Percentiles rank a stretch among this genome's conserved stretches.
Evolutionary conservation across 2,329 filamentous ascomycete species (phyloP).

Genomic region (Daldinia sp.): DNA sequence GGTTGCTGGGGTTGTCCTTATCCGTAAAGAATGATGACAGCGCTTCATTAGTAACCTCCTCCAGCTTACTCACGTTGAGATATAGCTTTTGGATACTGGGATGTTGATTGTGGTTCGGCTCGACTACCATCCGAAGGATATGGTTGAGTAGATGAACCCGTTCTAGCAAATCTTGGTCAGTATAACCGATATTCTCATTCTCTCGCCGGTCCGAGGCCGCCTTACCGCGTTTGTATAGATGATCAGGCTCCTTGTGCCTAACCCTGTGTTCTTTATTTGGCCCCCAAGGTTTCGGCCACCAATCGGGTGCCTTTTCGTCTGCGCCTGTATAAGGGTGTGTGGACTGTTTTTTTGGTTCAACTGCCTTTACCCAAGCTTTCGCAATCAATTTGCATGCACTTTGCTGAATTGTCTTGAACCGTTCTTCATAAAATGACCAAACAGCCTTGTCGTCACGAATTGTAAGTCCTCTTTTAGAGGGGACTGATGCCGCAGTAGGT

Average conservation of each 20-base stretch:
- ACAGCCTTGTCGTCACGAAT: constrained; percentile 64
- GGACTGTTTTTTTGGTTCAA: constrained; percentile 80
- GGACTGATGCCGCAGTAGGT: constrained; percentile 48
- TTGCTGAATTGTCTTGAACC: constrained; percentile 74
- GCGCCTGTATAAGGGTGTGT: constrained; percentile 76
- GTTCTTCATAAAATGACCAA: constrained; percentile 66
- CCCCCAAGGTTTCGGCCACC: constrained; percentile 70
- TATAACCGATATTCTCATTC: not conserved
- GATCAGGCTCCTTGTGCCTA: constrained; percentile 77
- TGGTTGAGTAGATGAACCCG: constrained; percentile 66
- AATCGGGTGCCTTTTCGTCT: constrained; percentile 68
- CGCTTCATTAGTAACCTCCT: constrained; percentile 66
- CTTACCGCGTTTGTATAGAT: constrained; percentile 72
- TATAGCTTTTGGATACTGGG: constrained; percentile 60
- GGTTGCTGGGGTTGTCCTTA: constrained; percentile 61
- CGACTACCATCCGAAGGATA: constrained; percentile 65
- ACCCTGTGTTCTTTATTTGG: constrained; percentile 61
- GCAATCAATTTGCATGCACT: constrained; percentile 75
- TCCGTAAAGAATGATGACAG: constrained; percentile 67
- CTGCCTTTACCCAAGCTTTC: constrained; percentile 78
- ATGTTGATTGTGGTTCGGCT: constrained; percentile 60
- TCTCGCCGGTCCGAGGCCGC: constrained; percentile 12
- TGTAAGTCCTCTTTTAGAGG: constrained; percentile 55
- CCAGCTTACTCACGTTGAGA: constrained; percentile 63
- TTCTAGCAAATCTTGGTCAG: constrained; percentile 52